Evolutionary conservation across 306 rosid genomes (phyloP), one percentile per base, ranked within the genome.

Genomic region (Rosa chinensis): DNA sequence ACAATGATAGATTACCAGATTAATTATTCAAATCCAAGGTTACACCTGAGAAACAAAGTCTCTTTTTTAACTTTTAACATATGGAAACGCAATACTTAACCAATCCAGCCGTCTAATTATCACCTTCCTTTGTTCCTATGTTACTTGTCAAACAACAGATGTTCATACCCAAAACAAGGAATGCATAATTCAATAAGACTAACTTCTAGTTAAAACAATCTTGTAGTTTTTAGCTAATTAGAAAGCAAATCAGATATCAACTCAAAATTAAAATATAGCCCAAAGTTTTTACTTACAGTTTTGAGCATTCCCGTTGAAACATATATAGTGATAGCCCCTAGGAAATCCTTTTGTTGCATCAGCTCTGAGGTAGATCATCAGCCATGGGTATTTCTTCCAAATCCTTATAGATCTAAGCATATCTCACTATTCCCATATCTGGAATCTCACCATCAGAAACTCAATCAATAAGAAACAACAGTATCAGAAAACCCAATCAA

Each of bases 291-390:
- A 85, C 97, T 89, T 78, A 91, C 96, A 68, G 71, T 66, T 91
- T 88, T 91, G 67, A 91, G 87, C 94, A 93, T 93, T 78, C 96
- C 94, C 72, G 90, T 91, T 12, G 96, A 89, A 78, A 88, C 92
- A 73, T 93, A 93, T 70, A 28, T 28, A 28, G 32, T 86, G 97
- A 85, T 93, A 93, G n/a, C 96, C 97, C 20, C 97, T 94, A 32
- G 97, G 91, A 80, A 82, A 93, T 77, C 97, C 97, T 68, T 35
- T 64, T 67, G 89, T 89, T 64, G 96, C 96, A 84, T 93, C 96
- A 81, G 94, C 96, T 84, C 97, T 88, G 5, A 93, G 86, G 86
- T 91, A 91, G 67, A 91, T 82, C 97, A 93, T 93, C 87, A 91
- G 77, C 97, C 94, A 91, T 71, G 96, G 97, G 44, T 89, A 91